Base-by-base conservation (phyloP, 2,329 filamentous ascomycete genomes). In the Arthrobotrys conoides region DNA sequence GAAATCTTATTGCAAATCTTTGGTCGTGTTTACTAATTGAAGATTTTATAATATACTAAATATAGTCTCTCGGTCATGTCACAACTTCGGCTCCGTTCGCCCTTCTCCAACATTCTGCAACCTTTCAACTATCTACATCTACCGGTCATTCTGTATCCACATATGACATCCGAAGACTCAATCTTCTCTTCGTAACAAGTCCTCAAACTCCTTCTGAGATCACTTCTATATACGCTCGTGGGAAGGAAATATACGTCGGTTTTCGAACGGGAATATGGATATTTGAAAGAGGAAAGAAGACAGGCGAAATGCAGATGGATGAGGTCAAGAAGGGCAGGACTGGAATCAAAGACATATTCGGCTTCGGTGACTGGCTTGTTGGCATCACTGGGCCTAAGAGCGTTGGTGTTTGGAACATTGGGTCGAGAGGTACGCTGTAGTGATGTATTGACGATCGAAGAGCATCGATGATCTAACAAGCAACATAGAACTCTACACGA, bases 61-160 rank as follows among this genome's bases (percentile, higher is more conserved):
- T 48, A 1, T 83, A 97, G 93, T 97, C 95, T 57, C 89, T 99
- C 81, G 96, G 96, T 16, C 88, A 99, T 36, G 93, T 99, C 1
- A 97, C 96, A 4, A 93, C 96, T 0, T 97, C 95, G 1, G 86
- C 88, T 0, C 95, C 96, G 0, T 98, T 99, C 83, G 94, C 95
- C 1, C 92, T 92, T 5, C 89, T 96, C 36, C 92, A 95, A 0
- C 87, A 97, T 16, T 96, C 96, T 73, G 95, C 93, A 0, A 97
- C 94, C 2, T 99, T 97, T 83, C 96, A 99, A 84, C 93, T 99
- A 84, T 98, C 96, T 38, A 99, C 96, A 33, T 98, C 93, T 0
- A 92, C 96, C 79, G 96, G 95, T 80, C 90, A 91, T 82, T 93
- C 91, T 76, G 88, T 99, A 57, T 96, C 99, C 85, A 99, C 96